Evolutionary conservation across 2,329 filamentous ascomycete genomes (phyloP), one percentile per base, ranked within the genome.

Genomic region (Colletotrichum sp.): DNA sequence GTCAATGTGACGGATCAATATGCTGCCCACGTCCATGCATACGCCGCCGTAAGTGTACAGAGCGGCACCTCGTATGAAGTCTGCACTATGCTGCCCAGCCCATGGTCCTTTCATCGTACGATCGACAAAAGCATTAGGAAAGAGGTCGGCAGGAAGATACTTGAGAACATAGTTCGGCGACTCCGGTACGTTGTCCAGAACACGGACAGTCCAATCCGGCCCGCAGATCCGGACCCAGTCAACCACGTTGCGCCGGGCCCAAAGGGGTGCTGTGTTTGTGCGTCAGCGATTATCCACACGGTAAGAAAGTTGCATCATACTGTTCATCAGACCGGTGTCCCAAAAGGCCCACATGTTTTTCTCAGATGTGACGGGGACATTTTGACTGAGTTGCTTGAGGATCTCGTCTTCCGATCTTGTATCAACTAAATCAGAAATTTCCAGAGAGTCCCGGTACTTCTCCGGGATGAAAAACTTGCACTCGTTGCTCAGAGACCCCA

Each of bases 301-400:
- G 21, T 9, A 80, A 79, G 39, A n/a, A 44, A n/a, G 16, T 44
- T n/a, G 16, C 16, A 44, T 44, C 39, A 80, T 68, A 82, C 85
- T 85, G 8, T 80, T 76, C 18, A 71, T 36, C 32, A 84, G 81
- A 5, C 86, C 86, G 3, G 81, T 70, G 76, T 87, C 80, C 86
- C 86, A 87, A 77, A 83, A 88, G 6, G 85, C 84, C 86, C 86
- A 88, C 3, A 87, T 79, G 65, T 87, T 88, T 79, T 83, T 86
- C 55, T 86, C 83, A 1, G 84, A 84, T 13, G 78, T 81, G 28
- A 86, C 79, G 1, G 82, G 81, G 6, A 81, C 80, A 36, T 80
- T 78, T 3, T 71, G 73, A 32, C 81, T 81, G 16, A 86, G 79
- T 75, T 76, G 79, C 28, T 75, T 68, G 7, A 80, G 77, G 69